These are phyloP conservation scores for Pulveroboletus sp. DNA, from an alignment of 768 basidiomycete species.

Conservation along the genomic window DNA sequence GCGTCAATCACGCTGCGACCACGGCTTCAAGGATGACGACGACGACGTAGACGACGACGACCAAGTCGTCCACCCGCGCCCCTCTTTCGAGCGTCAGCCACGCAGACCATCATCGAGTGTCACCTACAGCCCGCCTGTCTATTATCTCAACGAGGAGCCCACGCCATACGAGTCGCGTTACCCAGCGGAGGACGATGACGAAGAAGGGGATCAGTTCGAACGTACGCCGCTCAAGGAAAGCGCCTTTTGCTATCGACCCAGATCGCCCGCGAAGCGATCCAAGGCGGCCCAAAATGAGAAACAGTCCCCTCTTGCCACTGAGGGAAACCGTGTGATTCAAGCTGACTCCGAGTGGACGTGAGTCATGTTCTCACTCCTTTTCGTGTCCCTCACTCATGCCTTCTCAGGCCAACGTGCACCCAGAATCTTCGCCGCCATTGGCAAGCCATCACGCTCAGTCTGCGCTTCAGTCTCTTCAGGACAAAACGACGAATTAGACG, in stretches of 20 bases:
- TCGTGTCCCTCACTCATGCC: background rate
- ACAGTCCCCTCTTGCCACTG: background rate
- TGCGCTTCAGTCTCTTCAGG: conserved; percentile 57
- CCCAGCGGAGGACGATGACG: conserved; percentile 25
- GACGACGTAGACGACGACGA: conserved; percentile 22
- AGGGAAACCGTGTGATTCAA: conserved; percentile 9
- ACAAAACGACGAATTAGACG: conserved; percentile 37
- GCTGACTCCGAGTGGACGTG: conserved; percentile 31
- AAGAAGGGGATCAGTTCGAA: conserved; percentile 18
- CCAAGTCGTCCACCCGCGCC: conserved; percentile 9
- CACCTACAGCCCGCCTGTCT: conserved; percentile 19
- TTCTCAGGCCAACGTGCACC: conserved; percentile 50
- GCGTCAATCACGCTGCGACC: conserved; percentile 35
- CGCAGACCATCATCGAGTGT: conserved; percentile 24
- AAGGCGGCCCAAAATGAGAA: conserved; percentile 19
- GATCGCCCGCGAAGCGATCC: conserved; percentile 18
- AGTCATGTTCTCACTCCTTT: conserved; percentile 9
- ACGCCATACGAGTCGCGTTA: conserved; percentile 28
- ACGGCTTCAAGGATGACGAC: conserved; percentile 26
- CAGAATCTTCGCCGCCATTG: conserved; percentile 52
- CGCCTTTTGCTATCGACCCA: conserved; percentile 9
- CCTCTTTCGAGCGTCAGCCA: conserved; percentile 18
- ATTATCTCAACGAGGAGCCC: conserved; percentile 28
- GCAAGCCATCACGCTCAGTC: conserved; percentile 52
- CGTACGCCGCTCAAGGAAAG: conserved; percentile 28